Evolutionary conservation across 2,329 filamentous ascomycete species (phyloP), one percentile per base, ranked within the genome.

Genomic region (Colletotrichum paranaense): DNA sequence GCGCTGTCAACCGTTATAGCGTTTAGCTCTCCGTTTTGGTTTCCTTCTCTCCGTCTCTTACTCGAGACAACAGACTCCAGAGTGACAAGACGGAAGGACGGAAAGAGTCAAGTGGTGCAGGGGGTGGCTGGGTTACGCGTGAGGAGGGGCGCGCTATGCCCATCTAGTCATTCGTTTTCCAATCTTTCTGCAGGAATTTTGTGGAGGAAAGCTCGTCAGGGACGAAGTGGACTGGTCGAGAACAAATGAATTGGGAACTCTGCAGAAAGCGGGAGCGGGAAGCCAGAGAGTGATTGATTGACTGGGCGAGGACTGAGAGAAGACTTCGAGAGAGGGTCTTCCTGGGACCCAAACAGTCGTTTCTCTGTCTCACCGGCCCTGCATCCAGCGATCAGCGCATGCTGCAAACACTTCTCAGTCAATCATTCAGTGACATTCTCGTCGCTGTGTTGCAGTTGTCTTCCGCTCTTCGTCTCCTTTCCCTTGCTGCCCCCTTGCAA

Each of bases 71-170:
- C 8, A 58, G 42, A 30, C 12, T 22, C 19, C 9, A 9, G n/a
- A 22, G 38, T n/a, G 24, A 62, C 57, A 35, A 35, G 57, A 22
- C 49, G 46, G 24, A 16, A 24, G 30, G 42, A 52, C 38, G 56
- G 62, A 60, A 68, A 63, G 68, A n/a, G 52, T 30, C 35, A n/a
- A 68, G 19, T 63, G 58, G 69, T 72, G 65, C 65, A 68, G 65
- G 69, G 65, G 69, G 69, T 68, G 65, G 69, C 69, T 68, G 64
- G 69, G 42, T 49, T 49, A 9, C 42, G 24, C 57, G n/a, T 42
- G 35, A 14, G 16, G 68, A 57, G 58, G 64, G 26, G 49, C n/a
- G 22, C 49, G 66, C 66, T 56, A 59, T 69, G 26, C 70, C 59
- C 19, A n/a, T 69, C 32, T 55, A 16, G 42, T 49, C 22, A 16